These are phyloP conservation scores for Teratosphaeria pseudoeucalypti DNA, from an alignment of 2,329 filamentous ascomycete species.

Conservation along the genomic window DNA sequence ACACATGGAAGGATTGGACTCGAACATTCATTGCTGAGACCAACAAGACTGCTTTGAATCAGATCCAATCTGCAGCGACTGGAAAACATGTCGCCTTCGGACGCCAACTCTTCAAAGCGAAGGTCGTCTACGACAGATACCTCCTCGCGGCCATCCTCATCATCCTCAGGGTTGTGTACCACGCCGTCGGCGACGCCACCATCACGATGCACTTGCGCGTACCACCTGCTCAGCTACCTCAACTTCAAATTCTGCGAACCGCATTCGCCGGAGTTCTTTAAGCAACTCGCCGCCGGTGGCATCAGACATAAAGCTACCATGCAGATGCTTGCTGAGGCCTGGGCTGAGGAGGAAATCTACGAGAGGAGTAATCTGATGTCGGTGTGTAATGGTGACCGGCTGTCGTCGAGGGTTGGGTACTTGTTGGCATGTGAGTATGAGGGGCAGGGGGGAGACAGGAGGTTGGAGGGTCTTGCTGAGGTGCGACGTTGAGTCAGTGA, in stretches of 20 bases:
- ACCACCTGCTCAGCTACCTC: not conserved
- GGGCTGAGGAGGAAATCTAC: not conserved
- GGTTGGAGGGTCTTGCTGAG: not conserved
- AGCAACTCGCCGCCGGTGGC: not conserved
- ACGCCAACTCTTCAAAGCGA: not conserved
- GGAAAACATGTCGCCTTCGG: not conserved
- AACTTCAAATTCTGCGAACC: not conserved
- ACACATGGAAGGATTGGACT: not conserved
- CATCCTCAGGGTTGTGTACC: not conserved
- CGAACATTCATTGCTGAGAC: not conserved
- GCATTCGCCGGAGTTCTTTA: not conserved
- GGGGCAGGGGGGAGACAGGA: not conserved
- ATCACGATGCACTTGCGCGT: not conserved
- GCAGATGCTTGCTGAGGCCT: not conserved
- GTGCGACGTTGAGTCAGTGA: not conserved
- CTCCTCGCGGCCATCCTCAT: not conserved
- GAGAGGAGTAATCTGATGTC: not conserved
- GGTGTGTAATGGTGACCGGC: not conserved
- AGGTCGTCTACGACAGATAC: not conserved
- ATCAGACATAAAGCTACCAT: not conserved
- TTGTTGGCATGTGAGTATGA: not conserved
- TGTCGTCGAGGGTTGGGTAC: not conserved
- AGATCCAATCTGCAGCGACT: not conserved
- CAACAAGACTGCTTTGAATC: not conserved
- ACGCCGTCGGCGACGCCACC: not conserved